Percentiles rank a stretch among this genome's conserved stretches.
These are phyloP conservation scores for Smittium culicis DNA, from an alignment of 371 early-diverging fungal species.

Conservation along the genomic window DNA sequence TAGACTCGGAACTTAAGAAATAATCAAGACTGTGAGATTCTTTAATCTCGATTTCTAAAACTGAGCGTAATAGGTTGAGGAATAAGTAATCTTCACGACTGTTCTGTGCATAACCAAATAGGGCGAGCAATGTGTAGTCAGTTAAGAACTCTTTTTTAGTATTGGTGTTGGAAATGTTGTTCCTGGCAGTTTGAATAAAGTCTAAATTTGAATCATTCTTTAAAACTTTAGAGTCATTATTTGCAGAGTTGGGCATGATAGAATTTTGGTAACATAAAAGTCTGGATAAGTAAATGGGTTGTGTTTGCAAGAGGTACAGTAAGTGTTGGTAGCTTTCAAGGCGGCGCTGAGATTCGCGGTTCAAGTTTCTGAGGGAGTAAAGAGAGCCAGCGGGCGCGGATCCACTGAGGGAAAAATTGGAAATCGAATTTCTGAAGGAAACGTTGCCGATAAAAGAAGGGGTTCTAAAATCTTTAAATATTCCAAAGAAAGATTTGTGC, in stretches of 20 bases:
- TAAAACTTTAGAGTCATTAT: not conserved
- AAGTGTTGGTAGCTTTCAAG: conserved; percentile 78
- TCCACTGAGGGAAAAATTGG: conserved; percentile 17
- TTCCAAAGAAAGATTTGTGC: conserved; percentile 27
- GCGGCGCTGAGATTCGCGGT: conserved; percentile 65
- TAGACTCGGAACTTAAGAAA: conserved; percentile 84
- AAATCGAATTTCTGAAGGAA: conserved; percentile 2
- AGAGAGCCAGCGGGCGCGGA: conserved; percentile 22
- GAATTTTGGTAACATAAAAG: conserved; percentile 38
- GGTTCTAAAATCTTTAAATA: conserved; percentile 28
- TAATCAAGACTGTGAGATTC: conserved; percentile 67
- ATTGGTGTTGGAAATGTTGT: not conserved
- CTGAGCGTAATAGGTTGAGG: conserved; percentile 81
- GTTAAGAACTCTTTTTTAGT: conserved; percentile 19
- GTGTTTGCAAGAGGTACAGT: conserved; percentile 90
- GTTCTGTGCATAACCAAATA: conserved; percentile 94
- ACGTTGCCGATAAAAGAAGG: conserved; percentile 14
- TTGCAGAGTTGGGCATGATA: conserved; percentile 17
- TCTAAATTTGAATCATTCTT: not conserved
- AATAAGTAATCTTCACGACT: conserved; percentile 92
- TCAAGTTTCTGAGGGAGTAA: conserved; percentile 39
- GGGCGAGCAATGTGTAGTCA: conserved; percentile 76
- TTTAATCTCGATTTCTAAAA: conserved; percentile 80
- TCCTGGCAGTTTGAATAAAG: not conserved
- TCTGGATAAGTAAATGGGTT: conserved; percentile 78